phyloP scores from a whole-genome alignment of 257 asterid genomes.

The Salvia rosmarinus region DNA sequence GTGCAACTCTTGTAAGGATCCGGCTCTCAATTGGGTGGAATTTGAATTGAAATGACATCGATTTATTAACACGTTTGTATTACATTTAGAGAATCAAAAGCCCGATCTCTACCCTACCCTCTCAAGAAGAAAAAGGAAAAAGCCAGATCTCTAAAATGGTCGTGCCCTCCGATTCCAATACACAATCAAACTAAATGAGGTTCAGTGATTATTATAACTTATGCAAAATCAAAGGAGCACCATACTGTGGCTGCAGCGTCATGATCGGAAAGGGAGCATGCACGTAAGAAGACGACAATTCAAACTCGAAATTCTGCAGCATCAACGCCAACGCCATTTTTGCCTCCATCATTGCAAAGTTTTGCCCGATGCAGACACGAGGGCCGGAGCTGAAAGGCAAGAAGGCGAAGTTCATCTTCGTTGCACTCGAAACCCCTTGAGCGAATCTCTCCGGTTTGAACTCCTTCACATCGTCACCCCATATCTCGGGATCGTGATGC shows the following conservation, averaged over 20 bases:
- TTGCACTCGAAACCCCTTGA: slow-evolving; percentile 37
- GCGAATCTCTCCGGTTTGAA: slow-evolving; percentile 49
- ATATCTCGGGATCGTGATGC: slow-evolving; percentile 39
- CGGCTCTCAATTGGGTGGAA: too few relatives aligned
- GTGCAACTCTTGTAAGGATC: too few relatives aligned
- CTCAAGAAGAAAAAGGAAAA: too few relatives aligned
- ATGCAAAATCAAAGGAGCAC: slow-evolving; percentile 35
- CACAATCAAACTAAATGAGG: too few relatives aligned
- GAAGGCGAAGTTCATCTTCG: slow-evolving; percentile 30
- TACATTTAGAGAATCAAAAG: too few relatives aligned
- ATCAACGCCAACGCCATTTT: slow-evolving; percentile 39
- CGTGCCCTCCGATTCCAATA: too few relatives aligned
- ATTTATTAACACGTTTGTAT: too few relatives aligned
- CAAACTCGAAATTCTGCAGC: slow-evolving; percentile 33
- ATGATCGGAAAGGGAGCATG: slow-evolving; percentile 39
- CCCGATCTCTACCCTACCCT: too few relatives aligned
- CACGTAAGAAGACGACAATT: slow-evolving; percentile 37
- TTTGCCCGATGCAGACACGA: slow-evolving; percentile 43
- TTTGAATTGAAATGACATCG: too few relatives aligned
- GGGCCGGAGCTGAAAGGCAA: slow-evolving; percentile 47
- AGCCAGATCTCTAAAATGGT: too few relatives aligned
- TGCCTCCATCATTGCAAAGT: slow-evolving; percentile 38
- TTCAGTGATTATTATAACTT: not conserved
- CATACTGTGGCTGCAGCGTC: slow-evolving; percentile 45
- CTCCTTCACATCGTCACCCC: slow-evolving; percentile 46